Evolutionary conservation across 768 basidiomycete species (phyloP), one percentile per base, ranked within the genome.

Genomic region (Lactarius sanguifluus): DNA sequence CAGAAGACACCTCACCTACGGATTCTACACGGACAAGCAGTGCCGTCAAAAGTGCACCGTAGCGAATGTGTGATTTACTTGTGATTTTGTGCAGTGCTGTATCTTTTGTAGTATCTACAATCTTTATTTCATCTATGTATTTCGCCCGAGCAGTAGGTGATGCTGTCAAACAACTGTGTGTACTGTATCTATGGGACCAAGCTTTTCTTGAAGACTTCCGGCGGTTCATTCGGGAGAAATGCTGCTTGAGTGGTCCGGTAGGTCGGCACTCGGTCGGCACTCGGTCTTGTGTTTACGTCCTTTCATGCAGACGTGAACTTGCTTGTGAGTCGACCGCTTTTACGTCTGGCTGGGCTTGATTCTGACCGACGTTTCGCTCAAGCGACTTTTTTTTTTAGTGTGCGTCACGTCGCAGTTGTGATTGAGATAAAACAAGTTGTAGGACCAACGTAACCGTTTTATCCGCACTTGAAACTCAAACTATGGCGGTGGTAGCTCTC

Each of bases 31-130:
- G 66, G 62, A 59, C 62, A 59, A 30, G 43, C 16, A 28, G 36
- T n/a, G 50, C 57, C 18, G 57, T 45, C 8, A 58, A 59, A 54
- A 20, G 59, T 38, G 52, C 41, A 50, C 59, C 47, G 20, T 67
- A 64, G 43, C 38, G 6, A 43, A 45, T 6, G 10, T 59, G 57
- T 57, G 34, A 18, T 57, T 58, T 52, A 12, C 9, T 16, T 45
- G 41, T 47, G 52, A 30, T 60, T 20, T 54, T 47, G 16, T 64
- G n/a, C 40, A 64, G 43, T 60, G 66, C 66, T 67, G 66, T 67
- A 67, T 67, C 62, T 62, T n/a, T 63, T 67, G 62, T 67, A 67
- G 25, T 57, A 64, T 67, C 62, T 67, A 67, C 62, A 59, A 5
- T 64, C 41, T 64, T 67, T 64, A 64, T 67, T 45, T 59, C 41